These are phyloP conservation scores for Pseudogymnoascus sp. DNA, from an alignment of 2,329 filamentous ascomycete genomes.

Conservation along the genomic window DNA sequence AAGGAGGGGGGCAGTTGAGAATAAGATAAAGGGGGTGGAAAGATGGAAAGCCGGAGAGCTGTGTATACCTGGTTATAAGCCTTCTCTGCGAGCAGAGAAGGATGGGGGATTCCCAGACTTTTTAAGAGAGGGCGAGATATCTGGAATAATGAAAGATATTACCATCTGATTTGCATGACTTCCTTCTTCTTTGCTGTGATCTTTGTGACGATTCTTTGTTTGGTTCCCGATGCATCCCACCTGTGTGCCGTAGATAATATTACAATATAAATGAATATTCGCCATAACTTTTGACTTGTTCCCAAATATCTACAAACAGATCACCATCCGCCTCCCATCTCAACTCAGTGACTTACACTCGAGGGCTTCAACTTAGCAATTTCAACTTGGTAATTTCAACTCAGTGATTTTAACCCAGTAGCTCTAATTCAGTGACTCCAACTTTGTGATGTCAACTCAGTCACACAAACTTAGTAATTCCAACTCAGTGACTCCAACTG, in stretches of 20 bases:
- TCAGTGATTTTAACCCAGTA: too few relatives aligned
- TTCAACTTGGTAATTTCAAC: neutral
- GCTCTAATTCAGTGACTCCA: too few relatives aligned
- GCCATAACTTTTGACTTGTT: neutral
- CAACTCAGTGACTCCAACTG: too few relatives aligned
- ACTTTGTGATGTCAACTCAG: neutral
- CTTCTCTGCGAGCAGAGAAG: conserved; percentile 4
- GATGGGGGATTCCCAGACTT: neutral
- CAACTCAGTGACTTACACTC: neutral
- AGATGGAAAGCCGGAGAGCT: neutral
- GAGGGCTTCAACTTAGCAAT: neutral
- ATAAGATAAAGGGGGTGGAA: neutral
- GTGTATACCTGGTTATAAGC: neutral
- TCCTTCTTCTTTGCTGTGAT: neutral
- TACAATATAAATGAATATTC: neutral
- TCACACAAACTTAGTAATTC: too few relatives aligned
- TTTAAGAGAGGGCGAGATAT: conserved; percentile 7
- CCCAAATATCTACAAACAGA: neutral
- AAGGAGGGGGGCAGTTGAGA: neutral
- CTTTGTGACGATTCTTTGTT: neutral
- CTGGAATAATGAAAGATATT: conserved; percentile 9
- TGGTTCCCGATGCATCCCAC: neutral
- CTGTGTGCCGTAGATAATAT: neutral
- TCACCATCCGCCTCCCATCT: neutral
- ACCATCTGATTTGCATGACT: neutral